Conservation (phyloP, 2,329 filamentous ascomycete species). For the Aspergillus luchuensis region DNA sequence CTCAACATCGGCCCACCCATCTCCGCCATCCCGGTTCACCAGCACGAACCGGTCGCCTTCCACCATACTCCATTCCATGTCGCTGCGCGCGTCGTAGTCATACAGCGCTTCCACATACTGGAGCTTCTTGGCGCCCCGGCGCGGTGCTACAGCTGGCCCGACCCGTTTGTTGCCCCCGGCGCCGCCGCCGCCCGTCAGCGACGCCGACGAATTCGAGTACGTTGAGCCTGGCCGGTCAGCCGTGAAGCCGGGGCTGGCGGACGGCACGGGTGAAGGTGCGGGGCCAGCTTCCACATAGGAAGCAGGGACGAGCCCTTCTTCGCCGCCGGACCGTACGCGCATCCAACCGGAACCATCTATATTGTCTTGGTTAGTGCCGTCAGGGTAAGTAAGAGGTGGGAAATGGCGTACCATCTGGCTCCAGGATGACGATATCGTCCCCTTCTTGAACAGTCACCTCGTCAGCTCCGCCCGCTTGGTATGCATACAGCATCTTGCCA, state of each 20-base stretch:
- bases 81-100: slow-evolving; percentile 82
- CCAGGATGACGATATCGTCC: slow-evolving; percentile 73
- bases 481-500: slow-evolving; percentile 88
- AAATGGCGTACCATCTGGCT: slow-evolving; percentile 75
- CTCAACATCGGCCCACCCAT: slow-evolving; percentile 97
- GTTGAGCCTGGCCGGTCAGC: slow-evolving; percentile 68
- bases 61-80: slow-evolving; percentile 83
- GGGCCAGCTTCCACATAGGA: slow-evolving; percentile 75
- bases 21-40: slow-evolving; percentile 81
- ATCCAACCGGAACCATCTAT: slow-evolving; percentile 90
- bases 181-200: slow-evolving; percentile 50
- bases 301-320: slow-evolving; percentile 83
- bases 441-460: slow-evolving; percentile 81
- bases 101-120: slow-evolving; percentile 93
- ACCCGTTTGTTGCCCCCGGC: slow-evolving; percentile 67
- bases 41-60: slow-evolving; percentile 93
- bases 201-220: slow-evolving; percentile 76
- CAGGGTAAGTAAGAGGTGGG: not conserved
- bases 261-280: slow-evolving; percentile 45
- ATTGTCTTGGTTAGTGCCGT: slow-evolving; percentile 13
- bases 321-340: slow-evolving; percentile 70
- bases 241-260: slow-evolving; percentile 30
- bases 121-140: slow-evolving; percentile 87
- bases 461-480: slow-evolving; percentile 76
- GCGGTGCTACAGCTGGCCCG: slow-evolving; percentile 86